A percentile compares a stretch with the other conserved stretches of the same genome.
Evolutionary conservation across 177 flowering plant genomes (phyloP).

Genomic region (Vitis hybrid): DNA sequence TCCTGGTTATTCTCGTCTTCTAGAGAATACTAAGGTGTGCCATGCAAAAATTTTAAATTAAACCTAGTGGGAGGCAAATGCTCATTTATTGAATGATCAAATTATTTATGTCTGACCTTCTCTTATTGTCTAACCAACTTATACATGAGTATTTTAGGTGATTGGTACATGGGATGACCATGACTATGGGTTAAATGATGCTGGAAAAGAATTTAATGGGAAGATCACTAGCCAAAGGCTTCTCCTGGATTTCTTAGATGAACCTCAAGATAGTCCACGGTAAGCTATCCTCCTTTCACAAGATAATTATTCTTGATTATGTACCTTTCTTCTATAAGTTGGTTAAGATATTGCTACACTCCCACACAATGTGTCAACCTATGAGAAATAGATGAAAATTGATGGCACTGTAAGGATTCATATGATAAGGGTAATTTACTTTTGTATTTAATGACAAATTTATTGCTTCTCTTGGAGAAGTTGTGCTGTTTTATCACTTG

Average conservation of each 20-base stretch:
- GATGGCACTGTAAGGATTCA: background rate
- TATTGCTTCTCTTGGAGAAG: background rate
- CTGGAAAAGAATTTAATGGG: conserved; percentile 64
- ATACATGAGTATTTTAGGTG: conserved; percentile 37
- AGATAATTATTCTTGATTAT: background rate
- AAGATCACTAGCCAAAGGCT: conserved; percentile 62
- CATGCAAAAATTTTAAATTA: background rate
- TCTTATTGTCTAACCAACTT: background rate
- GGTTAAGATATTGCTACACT: background rate
- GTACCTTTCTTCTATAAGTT: background rate
- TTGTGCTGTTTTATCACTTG: conserved; percentile 5
- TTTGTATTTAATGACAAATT: background rate
- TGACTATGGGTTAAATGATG: conserved; percentile 82
- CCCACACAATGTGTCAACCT: background rate
- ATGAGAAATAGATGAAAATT: background rate
- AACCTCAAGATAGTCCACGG: conserved; percentile 69
- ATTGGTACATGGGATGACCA: conserved; percentile 93
- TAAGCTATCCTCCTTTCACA: conserved; percentile 16
- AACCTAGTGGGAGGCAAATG: background rate
- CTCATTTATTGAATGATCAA: background rate
- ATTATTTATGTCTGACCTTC: background rate
- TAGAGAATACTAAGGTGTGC: conserved; percentile 41
- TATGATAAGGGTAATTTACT: background rate
- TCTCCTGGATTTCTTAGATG: conserved; percentile 72
- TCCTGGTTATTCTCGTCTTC: conserved; percentile 59